Percentiles rank a stretch among this genome's conserved stretches.
Evolutionary conservation across 2,329 filamentous ascomycete species (phyloP).

Genomic region (Cladophialophora psammophila): DNA sequence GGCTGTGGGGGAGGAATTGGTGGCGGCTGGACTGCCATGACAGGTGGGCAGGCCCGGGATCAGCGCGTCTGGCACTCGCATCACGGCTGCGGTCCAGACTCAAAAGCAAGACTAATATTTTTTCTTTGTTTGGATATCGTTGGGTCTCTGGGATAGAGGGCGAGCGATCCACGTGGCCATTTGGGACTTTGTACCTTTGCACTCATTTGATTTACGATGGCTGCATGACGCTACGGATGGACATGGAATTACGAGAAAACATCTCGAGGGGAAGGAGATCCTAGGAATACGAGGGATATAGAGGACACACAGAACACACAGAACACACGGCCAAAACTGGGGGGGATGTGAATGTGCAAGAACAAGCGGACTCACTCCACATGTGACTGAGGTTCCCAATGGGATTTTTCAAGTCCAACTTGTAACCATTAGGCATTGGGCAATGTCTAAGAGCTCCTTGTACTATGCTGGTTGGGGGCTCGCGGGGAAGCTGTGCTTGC

Average conservation of each 20-base stretch:
- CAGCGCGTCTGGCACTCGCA: constrained; percentile 1
- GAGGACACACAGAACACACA: constrained; percentile 4
- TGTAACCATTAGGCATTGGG: background rate
- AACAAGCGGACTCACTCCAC: background rate
- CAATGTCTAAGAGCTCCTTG: too few relatives aligned
- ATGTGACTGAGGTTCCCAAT: background rate
- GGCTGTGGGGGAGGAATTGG: background rate
- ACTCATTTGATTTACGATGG: constrained; percentile 12
- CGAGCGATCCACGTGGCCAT: background rate
- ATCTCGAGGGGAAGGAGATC: background rate
- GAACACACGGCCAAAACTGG: background rate
- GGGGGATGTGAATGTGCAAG: background rate
- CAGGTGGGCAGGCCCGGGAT: background rate
- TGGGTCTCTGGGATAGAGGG: constrained; percentile 3
- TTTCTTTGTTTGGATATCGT: background rate
- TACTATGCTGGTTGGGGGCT: background rate
- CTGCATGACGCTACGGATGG: constrained; percentile 13
- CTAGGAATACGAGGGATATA: constrained; percentile 5
- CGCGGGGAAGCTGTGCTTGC: background rate
- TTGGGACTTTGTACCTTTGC: constrained; percentile 5
- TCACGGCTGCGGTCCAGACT: background rate
- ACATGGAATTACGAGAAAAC: background rate
- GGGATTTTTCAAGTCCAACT: background rate
- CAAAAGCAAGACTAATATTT: constrained; percentile 8
- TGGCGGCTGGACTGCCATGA: constrained; percentile 1